phyloP scores from a whole-genome alignment of 805 yeast genomes.

The Helenozyma rhizophorensis region DNA sequence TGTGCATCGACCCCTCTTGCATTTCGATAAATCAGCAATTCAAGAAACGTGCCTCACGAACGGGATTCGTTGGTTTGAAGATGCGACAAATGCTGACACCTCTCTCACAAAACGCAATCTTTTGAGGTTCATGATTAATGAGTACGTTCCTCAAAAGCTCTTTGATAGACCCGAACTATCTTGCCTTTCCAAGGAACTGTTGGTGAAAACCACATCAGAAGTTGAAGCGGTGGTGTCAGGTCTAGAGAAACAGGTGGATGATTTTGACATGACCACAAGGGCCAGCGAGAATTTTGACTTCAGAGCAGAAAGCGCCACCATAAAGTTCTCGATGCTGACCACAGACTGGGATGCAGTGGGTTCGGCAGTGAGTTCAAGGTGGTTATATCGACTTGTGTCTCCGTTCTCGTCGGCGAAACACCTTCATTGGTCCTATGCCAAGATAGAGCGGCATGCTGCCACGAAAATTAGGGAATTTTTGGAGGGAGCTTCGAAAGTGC shows the following conservation, averaged over 20 bases:
- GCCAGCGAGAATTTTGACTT: slow-evolving; percentile 1
- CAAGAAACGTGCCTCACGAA: slow-evolving; percentile 40
- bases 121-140: slow-evolving; percentile 35
- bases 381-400: slow-evolving; percentile 22
- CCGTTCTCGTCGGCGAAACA: slow-evolving; percentile 30
- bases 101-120: slow-evolving; percentile 55
- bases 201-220: slow-evolving; percentile 10
- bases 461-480: slow-evolving; percentile 19
- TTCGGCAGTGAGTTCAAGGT: slow-evolving; percentile 22
- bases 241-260: slow-evolving; percentile 4
- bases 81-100: slow-evolving; percentile 54
- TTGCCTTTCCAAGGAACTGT: slow-evolving; percentile 5
- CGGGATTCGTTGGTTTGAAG: slow-evolving; percentile 63
- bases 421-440: slow-evolving; percentile 39
- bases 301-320: slow-evolving; percentile 7
- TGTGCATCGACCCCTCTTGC: slow-evolving; percentile 52
- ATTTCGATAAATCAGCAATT: slow-evolving; percentile 40
- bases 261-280: too few species aligned
- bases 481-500: background rate
- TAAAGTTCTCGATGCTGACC: slow-evolving; percentile 10
- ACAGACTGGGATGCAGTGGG: slow-evolving; percentile 7
- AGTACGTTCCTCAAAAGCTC: slow-evolving; percentile 20
- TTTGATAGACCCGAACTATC: slow-evolving; percentile 4
- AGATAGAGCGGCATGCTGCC: slow-evolving; percentile 27
- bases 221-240: slow-evolving; percentile 1